Evolutionary conservation across 305 asterid genomes (phyloP), one percentile per base, ranked within the genome.

Genomic region (Galium porrigens): DNA sequence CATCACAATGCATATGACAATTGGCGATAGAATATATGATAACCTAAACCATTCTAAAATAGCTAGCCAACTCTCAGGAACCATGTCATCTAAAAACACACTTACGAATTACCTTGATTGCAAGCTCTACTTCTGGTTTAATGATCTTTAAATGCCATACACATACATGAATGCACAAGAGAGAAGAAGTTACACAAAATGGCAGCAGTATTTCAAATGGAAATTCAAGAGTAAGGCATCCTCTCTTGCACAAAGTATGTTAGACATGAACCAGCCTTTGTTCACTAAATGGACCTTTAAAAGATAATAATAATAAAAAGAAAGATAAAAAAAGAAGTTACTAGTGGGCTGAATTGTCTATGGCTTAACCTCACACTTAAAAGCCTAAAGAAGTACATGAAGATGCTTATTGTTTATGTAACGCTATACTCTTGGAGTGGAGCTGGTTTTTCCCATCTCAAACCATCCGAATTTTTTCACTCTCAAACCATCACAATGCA

Each of bases 21-120:
- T 0, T 25, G 32, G 67, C 42, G n/a, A 6, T 12, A 9, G 8
- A 5, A 61, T 22, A 61, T 61, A 22, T 5, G 36, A 44, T 8
- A 14, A 29, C 58, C 32, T 36, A 15, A 29, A 63, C 37, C 44
- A n/a, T 6, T 41, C 1, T 48, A 63, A 6, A 6, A 44, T 14
- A 63, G 67, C 41, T 25, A 61, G 65, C 12, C 15, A 14, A 42
- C 41, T 9, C 68, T 17, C 68, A 48, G 56, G 51, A 6, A 29
- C 57, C 17, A 11, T 7, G 6, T 3, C 30, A 64, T 64, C 48
- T 14, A 46, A 18, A 51, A 29, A 20, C n/a, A 29, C 36, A 63
- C 29, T 63, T 62, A 27, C 10, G 29, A n/a, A 8, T 48, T 7
- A 63, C 36, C 39, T 39, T 63, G 20, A 22, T 61, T 6, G 6